phyloP scores from a whole-genome alignment of 257 asterid species.

The Perilla frutescens region DNA sequence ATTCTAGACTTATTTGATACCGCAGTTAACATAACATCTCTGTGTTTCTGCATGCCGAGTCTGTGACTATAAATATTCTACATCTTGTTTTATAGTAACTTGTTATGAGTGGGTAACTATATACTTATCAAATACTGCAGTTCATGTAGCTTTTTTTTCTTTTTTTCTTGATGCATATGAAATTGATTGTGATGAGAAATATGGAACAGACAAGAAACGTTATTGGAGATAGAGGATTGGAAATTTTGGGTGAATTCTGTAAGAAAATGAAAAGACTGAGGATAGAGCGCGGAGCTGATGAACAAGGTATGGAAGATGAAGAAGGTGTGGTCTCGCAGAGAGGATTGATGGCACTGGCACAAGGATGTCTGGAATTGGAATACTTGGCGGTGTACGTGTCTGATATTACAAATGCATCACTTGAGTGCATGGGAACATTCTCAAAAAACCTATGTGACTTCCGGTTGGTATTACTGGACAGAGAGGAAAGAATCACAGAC shows the following conservation, averaged over 20 bases:
- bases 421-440: slow-evolving; percentile 65
- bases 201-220: slow-evolving; percentile 73
- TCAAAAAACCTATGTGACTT: slow-evolving; percentile 69
- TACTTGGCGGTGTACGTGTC: slow-evolving; percentile 53
- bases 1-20: too few relatives aligned
- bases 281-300: slow-evolving; percentile 63
- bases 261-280: slow-evolving; percentile 59
- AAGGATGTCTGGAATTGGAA: slow-evolving; percentile 57
- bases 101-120: neutral
- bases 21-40: neutral
- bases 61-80: neutral
- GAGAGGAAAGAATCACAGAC: slow-evolving; percentile 67
- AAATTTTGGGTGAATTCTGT: slow-evolving; percentile 59
- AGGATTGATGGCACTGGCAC: slow-evolving; percentile 55
- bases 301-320: slow-evolving; percentile 53
- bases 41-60: neutral
- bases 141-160: neutral
- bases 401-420: slow-evolving; percentile 59
- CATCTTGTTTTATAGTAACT: neutral
- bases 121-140: neutral
- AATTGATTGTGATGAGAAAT: slow-evolving; percentile 16
- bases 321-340: slow-evolving; percentile 60
- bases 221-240: slow-evolving; percentile 89
- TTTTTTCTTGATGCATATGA: slow-evolving; percentile 1
- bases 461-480: slow-evolving; percentile 77